Evolutionary conservation across 305 asterid genomes (phyloP).

Genomic region (Fraxinus baroniana): DNA sequence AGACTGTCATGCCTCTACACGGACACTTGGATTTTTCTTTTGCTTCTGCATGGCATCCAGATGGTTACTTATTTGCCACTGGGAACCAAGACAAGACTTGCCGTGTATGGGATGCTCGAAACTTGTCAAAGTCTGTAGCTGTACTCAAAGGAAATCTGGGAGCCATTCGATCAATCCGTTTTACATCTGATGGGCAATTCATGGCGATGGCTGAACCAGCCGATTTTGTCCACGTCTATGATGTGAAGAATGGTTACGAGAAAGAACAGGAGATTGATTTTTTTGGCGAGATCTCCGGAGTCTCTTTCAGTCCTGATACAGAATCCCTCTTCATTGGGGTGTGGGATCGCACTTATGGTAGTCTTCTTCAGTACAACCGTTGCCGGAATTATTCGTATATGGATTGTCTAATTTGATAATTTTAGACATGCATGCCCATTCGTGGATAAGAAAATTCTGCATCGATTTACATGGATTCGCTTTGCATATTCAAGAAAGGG

Average conservation of each 20-base stretch:
- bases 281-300: constrained; percentile 73
- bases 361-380: constrained; percentile 63
- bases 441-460: constrained; percentile 16
- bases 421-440: constrained; percentile 12
- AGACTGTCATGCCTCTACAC: constrained; percentile 42
- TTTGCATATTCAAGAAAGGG: constrained; percentile 5
- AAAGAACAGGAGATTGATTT: constrained; percentile 71
- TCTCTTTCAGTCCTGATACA: constrained; percentile 71
- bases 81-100: constrained; percentile 83
- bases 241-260: constrained; percentile 51
- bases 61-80: constrained; percentile 62
- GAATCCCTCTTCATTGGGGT: constrained; percentile 68
- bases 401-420: constrained; percentile 35
- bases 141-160: constrained; percentile 68
- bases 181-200: constrained; percentile 66
- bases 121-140: constrained; percentile 56
- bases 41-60: constrained; percentile 81
- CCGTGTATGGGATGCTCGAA: constrained; percentile 69
- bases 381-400: constrained; percentile 50
- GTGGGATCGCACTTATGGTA: constrained; percentile 71
- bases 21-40: constrained; percentile 71
- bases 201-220: constrained; percentile 78
- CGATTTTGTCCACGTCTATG: constrained; percentile 67
- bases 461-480: constrained; percentile 6
- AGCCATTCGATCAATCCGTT: constrained; percentile 72